phyloP scores from a whole-genome alignment of 768 basidiomycete species.

The Collybia mongolica region DNA sequence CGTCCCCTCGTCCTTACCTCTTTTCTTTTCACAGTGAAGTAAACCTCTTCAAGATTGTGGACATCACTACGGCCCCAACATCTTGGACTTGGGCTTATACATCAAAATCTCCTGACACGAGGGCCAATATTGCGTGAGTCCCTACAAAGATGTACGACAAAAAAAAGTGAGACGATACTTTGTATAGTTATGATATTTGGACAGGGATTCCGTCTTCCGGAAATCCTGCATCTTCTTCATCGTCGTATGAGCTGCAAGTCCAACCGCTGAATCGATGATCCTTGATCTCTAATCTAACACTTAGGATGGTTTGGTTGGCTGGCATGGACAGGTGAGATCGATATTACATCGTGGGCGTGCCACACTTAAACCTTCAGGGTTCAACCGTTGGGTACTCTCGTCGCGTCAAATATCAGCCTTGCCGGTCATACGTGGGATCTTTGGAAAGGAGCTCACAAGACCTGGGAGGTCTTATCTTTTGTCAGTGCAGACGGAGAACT shows the following conservation, averaged over 20 bases:
- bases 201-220: conserved; percentile 41
- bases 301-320: conserved; percentile 61
- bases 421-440: conserved; percentile 55
- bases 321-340: conserved; percentile 46
- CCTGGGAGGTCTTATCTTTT: conserved; percentile 59
- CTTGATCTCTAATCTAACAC: background rate
- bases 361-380: conserved; percentile 31
- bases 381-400: conserved; percentile 52
- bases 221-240: conserved; percentile 42
- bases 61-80: conserved; percentile 44
- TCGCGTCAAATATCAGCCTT: conserved; percentile 36
- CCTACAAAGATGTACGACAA: background rate
- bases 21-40: background rate
- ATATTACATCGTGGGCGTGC: background rate
- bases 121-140: conserved; percentile 53
- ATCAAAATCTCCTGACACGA: conserved; percentile 39
- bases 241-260: conserved; percentile 53
- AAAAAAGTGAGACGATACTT: background rate
- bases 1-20: background rate
- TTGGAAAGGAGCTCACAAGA: conserved; percentile 51
- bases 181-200: conserved; percentile 53
- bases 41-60: conserved; percentile 31
- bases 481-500: conserved; percentile 47
- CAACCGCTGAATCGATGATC: background rate
- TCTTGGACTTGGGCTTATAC: conserved; percentile 51